These are phyloP conservation scores for Clavulina sp. DNA, from an alignment of 768 basidiomycete genomes.

Conservation along the genomic window DNA sequence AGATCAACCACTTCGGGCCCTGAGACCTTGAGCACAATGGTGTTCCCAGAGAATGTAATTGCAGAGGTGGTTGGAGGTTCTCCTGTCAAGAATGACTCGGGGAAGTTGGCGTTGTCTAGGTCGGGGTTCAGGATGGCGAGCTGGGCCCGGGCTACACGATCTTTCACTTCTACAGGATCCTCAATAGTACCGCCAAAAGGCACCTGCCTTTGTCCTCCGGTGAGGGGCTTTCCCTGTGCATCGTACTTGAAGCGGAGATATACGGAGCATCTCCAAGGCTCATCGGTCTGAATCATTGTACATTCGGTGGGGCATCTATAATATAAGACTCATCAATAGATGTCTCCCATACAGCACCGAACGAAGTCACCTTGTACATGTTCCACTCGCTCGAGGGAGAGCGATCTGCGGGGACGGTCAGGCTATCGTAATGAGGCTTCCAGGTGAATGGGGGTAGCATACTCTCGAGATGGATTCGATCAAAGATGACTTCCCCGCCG, in stretches of 20 bases:
- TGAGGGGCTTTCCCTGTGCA: conserved; percentile 3
- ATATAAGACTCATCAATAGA: background rate
- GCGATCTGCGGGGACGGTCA: conserved; percentile 26
- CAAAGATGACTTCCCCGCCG: conserved; percentile 58
- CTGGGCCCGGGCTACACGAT: conserved; percentile 13
- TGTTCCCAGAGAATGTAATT: conserved; percentile 36
- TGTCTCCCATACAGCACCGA: background rate
- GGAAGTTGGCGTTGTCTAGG: conserved; percentile 5
- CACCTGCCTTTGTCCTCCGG: too few species aligned
- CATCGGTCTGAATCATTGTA: conserved; percentile 13
- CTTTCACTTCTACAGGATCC: conserved; percentile 10
- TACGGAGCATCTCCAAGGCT: conserved; percentile 20
- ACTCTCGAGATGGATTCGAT: conserved; percentile 49
- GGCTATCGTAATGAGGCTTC: background rate
- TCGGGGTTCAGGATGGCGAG: conserved; percentile 12
- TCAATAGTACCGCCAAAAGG: conserved; percentile 8
- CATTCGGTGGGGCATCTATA: conserved; percentile 26
- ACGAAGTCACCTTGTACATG: conserved; percentile 43
- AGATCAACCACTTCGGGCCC: conserved; percentile 44
- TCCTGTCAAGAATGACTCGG: conserved; percentile 3
- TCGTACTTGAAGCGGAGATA: conserved; percentile 20
- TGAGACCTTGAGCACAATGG: conserved; percentile 39
- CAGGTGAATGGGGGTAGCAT: background rate
- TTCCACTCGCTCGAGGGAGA: conserved; percentile 52
- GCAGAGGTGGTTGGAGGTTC: conserved; percentile 5